Evolutionary conservation across 2,329 filamentous ascomycete genomes (phyloP), one percentile per base, ranked within the genome.

Genomic region (Trichophyton equinum): DNA sequence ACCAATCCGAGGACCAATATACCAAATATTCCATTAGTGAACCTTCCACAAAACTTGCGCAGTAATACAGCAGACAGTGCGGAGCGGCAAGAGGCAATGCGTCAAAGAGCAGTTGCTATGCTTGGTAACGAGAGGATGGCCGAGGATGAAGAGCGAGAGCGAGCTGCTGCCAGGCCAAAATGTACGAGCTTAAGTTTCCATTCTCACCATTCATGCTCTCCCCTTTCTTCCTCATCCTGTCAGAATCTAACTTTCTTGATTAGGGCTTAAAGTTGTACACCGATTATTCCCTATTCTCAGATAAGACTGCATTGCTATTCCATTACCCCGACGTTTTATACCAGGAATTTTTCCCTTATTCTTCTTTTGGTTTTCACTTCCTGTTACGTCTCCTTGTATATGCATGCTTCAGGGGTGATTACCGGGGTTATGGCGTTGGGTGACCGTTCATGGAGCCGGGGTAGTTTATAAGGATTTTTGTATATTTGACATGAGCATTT

Each of bases 71-170:
- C 18, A 22, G 38, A 27, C 18, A 40, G 36, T 8, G n/a, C n/a
- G 1, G 40, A 57, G 8, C 44, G 61, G 46, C 59, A 58, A 42
- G 62, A 63, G 42, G 61, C 62, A 58, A 64, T 63, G 62, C 64
- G 64, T 40, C 30, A 62, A 55, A 60, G 51, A 63, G 63, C 63
- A 20, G 20, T 65, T n/a, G 59, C 46, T 44, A 66, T 66, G 62
- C 42, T 64, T 15, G 60, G 65, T 8, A 57, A 59, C 30, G 59
- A 30, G 8, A 58, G 51, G 15, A 61, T 62, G 59, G 33, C 59
- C 18, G 67, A 65, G 40, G 65, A 67, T 18, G 60, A 65, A 33
- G 66, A 67, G n/a, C 63, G 63, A 47, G 61, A 65, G 40, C 61
- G 62, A 38, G 57, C 61, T 55, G 63, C 63, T 25, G 44, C 63